These are phyloP conservation scores for Fusarium dlaminii DNA, from an alignment of 2,329 filamentous ascomycete genomes.

Conservation along the genomic window DNA sequence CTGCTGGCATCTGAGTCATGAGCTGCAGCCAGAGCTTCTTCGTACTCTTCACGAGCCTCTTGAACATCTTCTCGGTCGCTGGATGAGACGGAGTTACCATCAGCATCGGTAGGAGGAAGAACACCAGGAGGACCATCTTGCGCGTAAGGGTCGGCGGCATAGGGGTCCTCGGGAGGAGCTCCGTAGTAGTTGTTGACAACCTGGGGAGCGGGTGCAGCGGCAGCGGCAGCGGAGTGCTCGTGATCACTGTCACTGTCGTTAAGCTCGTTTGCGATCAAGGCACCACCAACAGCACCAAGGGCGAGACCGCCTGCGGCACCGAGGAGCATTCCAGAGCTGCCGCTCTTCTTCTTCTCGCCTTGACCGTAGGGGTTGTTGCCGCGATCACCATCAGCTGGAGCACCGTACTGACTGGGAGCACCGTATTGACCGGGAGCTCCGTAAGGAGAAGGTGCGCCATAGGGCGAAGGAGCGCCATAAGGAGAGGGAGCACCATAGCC, in stretches of 20 bases:
- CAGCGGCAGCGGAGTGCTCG: slow-evolving; percentile 28
- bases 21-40: slow-evolving; percentile 54
- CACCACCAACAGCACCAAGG: slow-evolving; percentile 66
- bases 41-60: slow-evolving; percentile 55
- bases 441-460: slow-evolving; percentile 24
- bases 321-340: slow-evolving; percentile 64
- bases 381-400: slow-evolving; percentile 8
- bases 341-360: slow-evolving; percentile 50
- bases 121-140: slow-evolving; percentile 45
- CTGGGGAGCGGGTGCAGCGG: not conserved
- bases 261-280: slow-evolving; percentile 65
- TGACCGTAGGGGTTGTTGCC: slow-evolving; percentile 32
- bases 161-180: slow-evolving; percentile 26
- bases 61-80: slow-evolving; percentile 55
- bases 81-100: slow-evolving; percentile 54
- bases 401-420: slow-evolving; percentile 20
- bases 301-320: slow-evolving; percentile 69
- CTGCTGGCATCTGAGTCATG: slow-evolving; percentile 57
- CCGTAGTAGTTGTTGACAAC: slow-evolving; percentile 28
- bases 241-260: slow-evolving; percentile 40
- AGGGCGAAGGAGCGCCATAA: slow-evolving; percentile 4
- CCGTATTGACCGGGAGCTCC: slow-evolving; percentile 26
- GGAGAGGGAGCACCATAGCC: slow-evolving; percentile 31
- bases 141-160: slow-evolving; percentile 30
- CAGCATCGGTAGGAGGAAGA: slow-evolving; percentile 51